Evolutionary conservation across 768 basidiomycete genomes (phyloP).

Genomic region (Podaxis sp.): DNA sequence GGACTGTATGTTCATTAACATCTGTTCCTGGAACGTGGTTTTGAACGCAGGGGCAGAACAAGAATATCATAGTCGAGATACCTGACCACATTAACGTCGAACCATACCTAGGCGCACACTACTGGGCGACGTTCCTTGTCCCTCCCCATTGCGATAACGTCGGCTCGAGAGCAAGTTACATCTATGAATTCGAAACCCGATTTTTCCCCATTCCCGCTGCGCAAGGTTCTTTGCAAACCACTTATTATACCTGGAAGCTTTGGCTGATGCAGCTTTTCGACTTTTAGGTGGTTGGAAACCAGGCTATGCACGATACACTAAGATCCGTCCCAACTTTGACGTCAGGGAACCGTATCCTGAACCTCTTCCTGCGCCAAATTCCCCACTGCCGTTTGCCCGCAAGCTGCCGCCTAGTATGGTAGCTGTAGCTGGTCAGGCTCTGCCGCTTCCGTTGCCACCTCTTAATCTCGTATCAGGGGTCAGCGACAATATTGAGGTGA

Average conservation of each 20-base stretch:
- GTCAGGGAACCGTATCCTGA: constrained; percentile 25
- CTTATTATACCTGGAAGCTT: not conserved
- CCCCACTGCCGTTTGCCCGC: constrained; percentile 21
- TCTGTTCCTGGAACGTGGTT: not conserved
- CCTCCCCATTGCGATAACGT: constrained; percentile 12
- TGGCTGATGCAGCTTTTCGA: not conserved
- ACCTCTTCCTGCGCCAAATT: constrained; percentile 21
- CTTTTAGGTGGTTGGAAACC: constrained; percentile 3
- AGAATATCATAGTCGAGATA: constrained; percentile 30
- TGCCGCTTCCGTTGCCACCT: not conserved
- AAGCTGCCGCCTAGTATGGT: constrained; percentile 10
- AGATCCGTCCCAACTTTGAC: constrained; percentile 20
- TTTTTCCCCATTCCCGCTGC: constrained; percentile 25
- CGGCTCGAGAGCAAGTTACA: constrained; percentile 19
- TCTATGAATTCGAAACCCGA: constrained; percentile 32
- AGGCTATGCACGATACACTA: constrained; percentile 16
- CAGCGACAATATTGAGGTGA: not conserved
- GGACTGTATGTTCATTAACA: constrained; percentile 23
- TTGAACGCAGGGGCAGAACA: constrained; percentile 19
- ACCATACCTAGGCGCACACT: constrained; percentile 27
- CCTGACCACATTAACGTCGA: constrained; percentile 23
- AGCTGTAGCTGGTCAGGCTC: not conserved
- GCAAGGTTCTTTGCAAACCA: not conserved
- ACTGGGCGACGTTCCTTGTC: constrained; percentile 23
- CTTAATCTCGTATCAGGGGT: not conserved